These are phyloP conservation scores for Chaetomium strumarium DNA, from an alignment of 2,329 filamentous ascomycete genomes.

Conservation along the genomic window DNA sequence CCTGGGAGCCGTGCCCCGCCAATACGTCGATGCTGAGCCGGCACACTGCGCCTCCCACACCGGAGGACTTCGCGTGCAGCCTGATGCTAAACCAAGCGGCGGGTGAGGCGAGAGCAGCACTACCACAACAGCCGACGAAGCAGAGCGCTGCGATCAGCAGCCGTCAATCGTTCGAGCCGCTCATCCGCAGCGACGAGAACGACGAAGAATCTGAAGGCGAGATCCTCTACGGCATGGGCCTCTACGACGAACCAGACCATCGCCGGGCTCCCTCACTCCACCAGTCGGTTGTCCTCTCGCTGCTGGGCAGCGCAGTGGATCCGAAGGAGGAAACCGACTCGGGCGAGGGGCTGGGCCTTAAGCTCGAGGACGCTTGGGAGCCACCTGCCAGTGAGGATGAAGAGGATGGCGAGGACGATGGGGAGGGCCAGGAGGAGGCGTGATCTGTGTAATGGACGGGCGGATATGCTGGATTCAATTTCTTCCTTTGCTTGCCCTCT, in stretches of 20 bases:
- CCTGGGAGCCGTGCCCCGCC: constrained; percentile 42
- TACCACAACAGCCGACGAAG: not conserved
- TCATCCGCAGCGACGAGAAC: constrained; percentile 41
- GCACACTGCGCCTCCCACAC: constrained; percentile 51
- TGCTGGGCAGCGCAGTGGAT: constrained; percentile 46
- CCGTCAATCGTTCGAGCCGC: constrained; percentile 1
- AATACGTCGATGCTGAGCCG: constrained; percentile 36
- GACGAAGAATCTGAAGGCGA: constrained; percentile 54
- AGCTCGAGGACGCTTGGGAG: constrained; percentile 75
- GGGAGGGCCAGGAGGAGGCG: constrained; percentile 8
- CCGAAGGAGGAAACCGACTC: constrained; percentile 36
- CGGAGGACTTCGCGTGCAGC: constrained; percentile 43
- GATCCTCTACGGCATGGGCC: constrained; percentile 73
- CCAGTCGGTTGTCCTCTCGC: constrained; percentile 46
- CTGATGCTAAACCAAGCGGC: constrained; percentile 29
- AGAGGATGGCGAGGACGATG: constrained; percentile 43
- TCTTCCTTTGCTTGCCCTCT: not conserved
- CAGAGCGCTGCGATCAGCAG: not conserved
- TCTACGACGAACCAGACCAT: constrained; percentile 68
- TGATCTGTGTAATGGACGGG: not conserved
- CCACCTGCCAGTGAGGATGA: constrained; percentile 58
- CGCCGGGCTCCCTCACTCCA: constrained; percentile 45
- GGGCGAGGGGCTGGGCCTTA: constrained; percentile 48
- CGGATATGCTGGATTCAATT: not conserved
- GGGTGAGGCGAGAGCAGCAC: constrained; percentile 19